Conservation (phyloP, 495 filamentous ascomycete species). For the Neurospora pannonica region DNA sequence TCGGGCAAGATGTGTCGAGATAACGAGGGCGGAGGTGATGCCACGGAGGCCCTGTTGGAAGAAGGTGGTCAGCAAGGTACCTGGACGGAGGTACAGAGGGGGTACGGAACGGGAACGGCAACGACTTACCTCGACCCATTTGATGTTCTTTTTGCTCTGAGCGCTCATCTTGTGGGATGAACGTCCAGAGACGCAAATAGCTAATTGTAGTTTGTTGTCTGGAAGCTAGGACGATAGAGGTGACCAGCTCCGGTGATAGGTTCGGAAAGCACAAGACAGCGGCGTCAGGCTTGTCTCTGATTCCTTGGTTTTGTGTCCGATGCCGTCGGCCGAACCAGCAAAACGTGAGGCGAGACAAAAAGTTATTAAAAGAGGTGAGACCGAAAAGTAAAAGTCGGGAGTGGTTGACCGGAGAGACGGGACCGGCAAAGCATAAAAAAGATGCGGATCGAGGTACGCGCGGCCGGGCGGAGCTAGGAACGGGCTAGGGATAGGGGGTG, state of each 20-base stretch:
- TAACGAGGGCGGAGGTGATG: conserved; percentile 54
- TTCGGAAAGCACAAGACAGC: not conserved
- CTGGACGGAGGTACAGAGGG: not conserved
- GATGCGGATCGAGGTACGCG: not conserved
- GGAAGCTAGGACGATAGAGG: not conserved
- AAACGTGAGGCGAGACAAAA: not conserved
- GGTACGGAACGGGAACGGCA: not conserved
- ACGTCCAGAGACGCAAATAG: not conserved
- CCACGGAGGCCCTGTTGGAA: conserved; percentile 48
- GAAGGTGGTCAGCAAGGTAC: not conserved
- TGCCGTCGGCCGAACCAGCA: not conserved
- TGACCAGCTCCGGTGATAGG: not conserved
- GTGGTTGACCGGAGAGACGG: not conserved
- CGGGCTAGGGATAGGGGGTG: not conserved
- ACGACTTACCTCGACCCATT: conserved; percentile 27
- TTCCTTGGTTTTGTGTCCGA: not conserved
- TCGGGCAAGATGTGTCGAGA: conserved; percentile 53
- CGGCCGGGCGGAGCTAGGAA: not conserved
- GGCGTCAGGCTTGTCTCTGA: not conserved
- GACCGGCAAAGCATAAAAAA: not conserved
- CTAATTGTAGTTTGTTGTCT: not conserved
- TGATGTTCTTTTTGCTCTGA: conserved; percentile 22
- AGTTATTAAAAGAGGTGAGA: not conserved
- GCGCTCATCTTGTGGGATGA: conserved; percentile 12
- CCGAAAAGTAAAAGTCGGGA: not conserved